Percentiles rank a stretch among this genome's conserved stretches.
phyloP scores from a whole-genome alignment of 495 filamentous ascomycete species.

The Penicillium lagena region DNA sequence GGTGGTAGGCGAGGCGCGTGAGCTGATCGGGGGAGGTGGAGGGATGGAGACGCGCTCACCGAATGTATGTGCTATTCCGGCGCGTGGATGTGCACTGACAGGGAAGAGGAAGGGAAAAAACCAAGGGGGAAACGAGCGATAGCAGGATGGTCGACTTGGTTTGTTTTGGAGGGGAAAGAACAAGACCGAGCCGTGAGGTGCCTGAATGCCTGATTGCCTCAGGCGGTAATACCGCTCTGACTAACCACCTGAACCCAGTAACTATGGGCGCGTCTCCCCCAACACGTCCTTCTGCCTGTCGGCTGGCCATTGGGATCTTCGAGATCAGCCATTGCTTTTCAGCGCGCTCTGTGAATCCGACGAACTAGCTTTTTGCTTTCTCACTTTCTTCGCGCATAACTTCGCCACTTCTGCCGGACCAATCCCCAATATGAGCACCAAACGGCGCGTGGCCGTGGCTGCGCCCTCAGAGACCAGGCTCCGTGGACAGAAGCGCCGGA shows the following conservation, averaged over 20 bases:
- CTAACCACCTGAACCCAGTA: not conserved
- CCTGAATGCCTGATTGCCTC: not conserved
- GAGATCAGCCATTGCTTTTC: too few relatives aligned
- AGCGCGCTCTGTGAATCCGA: constrained; percentile 1
- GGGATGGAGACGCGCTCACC: too few relatives aligned
- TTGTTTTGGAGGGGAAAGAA: not conserved
- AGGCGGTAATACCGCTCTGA: not conserved
- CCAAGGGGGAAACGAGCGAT: too few relatives aligned
- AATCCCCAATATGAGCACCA: constrained; percentile 51
- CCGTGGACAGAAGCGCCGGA: constrained; percentile 57
- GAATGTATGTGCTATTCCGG: too few relatives aligned
- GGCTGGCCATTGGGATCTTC: too few relatives aligned
- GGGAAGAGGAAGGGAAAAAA: too few relatives aligned
- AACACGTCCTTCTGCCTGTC: constrained; percentile 5
- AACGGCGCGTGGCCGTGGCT: constrained; percentile 52
- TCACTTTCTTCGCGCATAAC: not conserved
- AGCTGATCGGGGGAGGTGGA: too few relatives aligned
- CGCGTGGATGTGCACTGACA: too few relatives aligned
- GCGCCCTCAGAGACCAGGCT: constrained; percentile 26
- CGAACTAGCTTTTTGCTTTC: constrained; percentile 3
- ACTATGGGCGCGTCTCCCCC: not conserved
- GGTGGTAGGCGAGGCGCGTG: too few relatives aligned
- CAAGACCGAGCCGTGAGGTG: not conserved
- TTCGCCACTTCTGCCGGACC: not conserved
- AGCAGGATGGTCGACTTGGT: not conserved